Percentiles rank a stretch among this genome's conserved stretches.
These are phyloP conservation scores for Cordyceps sp. DNA, from an alignment of 2,329 filamentous ascomycete genomes.

Conservation along the genomic window DNA sequence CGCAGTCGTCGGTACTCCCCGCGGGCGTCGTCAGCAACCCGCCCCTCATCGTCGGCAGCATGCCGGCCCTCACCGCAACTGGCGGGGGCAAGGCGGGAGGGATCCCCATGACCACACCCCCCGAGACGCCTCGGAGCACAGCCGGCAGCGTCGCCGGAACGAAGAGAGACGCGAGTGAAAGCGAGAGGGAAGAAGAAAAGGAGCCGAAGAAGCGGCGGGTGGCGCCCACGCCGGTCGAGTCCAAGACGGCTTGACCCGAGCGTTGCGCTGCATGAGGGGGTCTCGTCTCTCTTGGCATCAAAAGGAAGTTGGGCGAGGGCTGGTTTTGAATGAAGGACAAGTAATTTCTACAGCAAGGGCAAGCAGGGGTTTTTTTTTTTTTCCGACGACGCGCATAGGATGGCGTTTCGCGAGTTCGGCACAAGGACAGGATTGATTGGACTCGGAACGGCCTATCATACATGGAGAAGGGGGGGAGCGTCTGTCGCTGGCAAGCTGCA, in stretches of 20 bases:
- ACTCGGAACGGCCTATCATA: too few species aligned
- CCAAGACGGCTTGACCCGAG: slow-evolving; percentile 5
- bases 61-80: slow-evolving; percentile 61
- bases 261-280: not conserved
- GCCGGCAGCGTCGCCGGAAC: slow-evolving; percentile 19
- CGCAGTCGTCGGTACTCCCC: slow-evolving; percentile 33
- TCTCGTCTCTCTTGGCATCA: too few species aligned
- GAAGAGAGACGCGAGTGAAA: slow-evolving; percentile 41
- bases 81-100: slow-evolving; percentile 46
- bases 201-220: slow-evolving; percentile 54
- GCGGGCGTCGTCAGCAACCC: slow-evolving; percentile 56
- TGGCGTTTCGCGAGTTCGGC: too few species aligned
- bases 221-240: slow-evolving; percentile 44
- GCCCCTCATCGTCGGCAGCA: slow-evolving; percentile 57
- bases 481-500: too few species aligned
- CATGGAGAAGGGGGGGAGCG: too few species aligned
- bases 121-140: slow-evolving; percentile 55
- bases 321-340: too few species aligned
- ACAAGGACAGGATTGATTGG: too few species aligned
- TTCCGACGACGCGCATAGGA: slow-evolving; percentile 10
- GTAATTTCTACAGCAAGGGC: too few species aligned
- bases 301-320: too few species aligned
- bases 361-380: not conserved
- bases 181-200: slow-evolving; percentile 33
- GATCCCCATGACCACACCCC: slow-evolving; percentile 73